Conservation (phyloP, 2,329 filamentous ascomycete genomes). For the Zymoseptoria brevis region DNA sequence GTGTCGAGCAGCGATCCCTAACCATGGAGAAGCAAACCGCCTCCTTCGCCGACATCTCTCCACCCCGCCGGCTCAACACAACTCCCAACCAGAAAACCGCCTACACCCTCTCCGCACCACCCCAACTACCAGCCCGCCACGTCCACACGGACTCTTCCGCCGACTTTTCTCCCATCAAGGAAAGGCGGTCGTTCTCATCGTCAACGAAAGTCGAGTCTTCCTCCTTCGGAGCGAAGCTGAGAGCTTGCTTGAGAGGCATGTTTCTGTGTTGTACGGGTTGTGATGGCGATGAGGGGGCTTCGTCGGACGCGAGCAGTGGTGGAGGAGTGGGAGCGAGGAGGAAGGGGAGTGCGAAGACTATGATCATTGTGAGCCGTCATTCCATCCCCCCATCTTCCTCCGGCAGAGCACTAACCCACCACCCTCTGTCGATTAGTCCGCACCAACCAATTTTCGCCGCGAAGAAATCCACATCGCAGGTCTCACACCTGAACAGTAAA, state of each 20-base stretch:
- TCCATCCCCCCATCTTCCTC: background rate
- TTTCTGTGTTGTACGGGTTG: conserved; percentile 1
- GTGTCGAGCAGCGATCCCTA: background rate
- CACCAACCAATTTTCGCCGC: conserved; percentile 28
- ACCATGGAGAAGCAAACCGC: background rate
- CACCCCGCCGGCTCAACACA: background rate
- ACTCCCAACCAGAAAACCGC: background rate
- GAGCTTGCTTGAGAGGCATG: background rate
- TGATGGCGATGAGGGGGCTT: background rate
- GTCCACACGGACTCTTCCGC: background rate
- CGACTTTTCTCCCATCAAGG: background rate
- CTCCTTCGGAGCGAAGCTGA: background rate
- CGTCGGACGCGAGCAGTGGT: background rate
- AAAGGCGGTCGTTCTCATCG: background rate
- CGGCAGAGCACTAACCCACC: background rate
- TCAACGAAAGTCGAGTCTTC: background rate
- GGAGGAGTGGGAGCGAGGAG: background rate
- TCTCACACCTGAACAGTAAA: conserved; percentile 24
- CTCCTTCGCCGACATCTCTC: background rate
- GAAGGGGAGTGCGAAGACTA: background rate
- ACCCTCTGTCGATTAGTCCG: conserved; percentile 17
- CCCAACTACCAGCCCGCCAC: background rate
- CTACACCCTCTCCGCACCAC: background rate
- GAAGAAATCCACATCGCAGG: conserved; percentile 27
- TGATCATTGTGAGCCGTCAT: background rate